phyloP scores from a whole-genome alignment of 805 yeast species.

The Lachancea fermentati region DNA sequence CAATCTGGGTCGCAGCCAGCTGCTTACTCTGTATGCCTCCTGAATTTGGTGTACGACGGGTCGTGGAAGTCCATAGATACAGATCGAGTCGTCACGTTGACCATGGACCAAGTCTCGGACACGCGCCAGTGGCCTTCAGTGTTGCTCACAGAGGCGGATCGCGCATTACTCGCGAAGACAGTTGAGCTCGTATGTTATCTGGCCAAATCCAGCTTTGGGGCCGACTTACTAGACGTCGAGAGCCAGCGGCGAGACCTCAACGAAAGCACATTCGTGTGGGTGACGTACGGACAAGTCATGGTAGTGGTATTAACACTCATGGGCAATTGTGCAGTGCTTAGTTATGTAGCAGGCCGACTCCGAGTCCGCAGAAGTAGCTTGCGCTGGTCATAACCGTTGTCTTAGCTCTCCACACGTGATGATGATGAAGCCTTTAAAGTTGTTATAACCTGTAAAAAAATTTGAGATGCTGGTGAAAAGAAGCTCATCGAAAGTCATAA shows the following conservation, averaged over 20 bases:
- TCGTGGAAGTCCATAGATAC: slow-evolving; percentile 33
- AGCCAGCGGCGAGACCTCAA: slow-evolving; percentile 14
- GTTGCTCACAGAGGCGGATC: slow-evolving; percentile 2
- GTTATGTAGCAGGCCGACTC: background rate
- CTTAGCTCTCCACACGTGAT: too few species aligned
- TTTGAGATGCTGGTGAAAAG: too few species aligned
- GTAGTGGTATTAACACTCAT: background rate
- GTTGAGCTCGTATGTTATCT: slow-evolving; percentile 7
- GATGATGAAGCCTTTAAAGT: too few species aligned
- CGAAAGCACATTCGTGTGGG: slow-evolving; percentile 9
- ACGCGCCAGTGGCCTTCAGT: background rate
- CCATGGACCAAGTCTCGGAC: slow-evolving; percentile 5
- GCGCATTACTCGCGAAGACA: slow-evolving; percentile 4
- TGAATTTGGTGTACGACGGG: slow-evolving; percentile 29
- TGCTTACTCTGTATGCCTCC: slow-evolving; percentile 20
- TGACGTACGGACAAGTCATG: slow-evolving; percentile 7
- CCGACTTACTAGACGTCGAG: slow-evolving; percentile 12
- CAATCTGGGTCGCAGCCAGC: slow-evolving; percentile 2
- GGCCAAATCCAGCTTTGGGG: slow-evolving; percentile 3
- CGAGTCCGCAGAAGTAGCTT: too few species aligned
- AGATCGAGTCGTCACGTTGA: slow-evolving; percentile 17
- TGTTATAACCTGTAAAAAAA: too few species aligned
- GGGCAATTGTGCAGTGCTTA: background rate
- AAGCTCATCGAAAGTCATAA: too few species aligned
- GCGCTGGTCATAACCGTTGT: too few species aligned